These are phyloP conservation scores for Goffeauzyma gilvescens DNA, from an alignment of 768 basidiomycete genomes.

Conservation along the genomic window DNA sequence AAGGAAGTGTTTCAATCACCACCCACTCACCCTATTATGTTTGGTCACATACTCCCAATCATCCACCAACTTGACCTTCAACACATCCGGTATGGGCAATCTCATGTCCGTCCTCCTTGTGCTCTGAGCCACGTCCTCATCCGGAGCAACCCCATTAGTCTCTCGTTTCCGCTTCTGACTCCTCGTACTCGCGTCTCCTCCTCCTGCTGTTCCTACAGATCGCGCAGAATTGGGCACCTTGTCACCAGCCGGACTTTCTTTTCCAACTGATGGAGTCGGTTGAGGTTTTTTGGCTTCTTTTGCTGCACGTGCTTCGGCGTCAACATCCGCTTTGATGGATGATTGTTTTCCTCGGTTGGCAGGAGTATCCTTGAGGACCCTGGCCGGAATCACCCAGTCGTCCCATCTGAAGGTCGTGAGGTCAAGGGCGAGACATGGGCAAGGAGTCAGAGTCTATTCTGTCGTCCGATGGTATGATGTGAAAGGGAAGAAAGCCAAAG, in stretches of 20 bases:
- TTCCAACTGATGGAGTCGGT: not conserved
- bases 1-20: no score
- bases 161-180: slow-evolving; percentile 43
- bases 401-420: slow-evolving; percentile 52
- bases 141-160: not conserved
- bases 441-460: not conserved
- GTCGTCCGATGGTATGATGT: no score
- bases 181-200: slow-evolving; percentile 18
- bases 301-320: no score
- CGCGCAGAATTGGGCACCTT: slow-evolving; percentile 12
- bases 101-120: slow-evolving; percentile 68
- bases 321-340: slow-evolving; percentile 40
- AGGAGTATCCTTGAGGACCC: slow-evolving; percentile 71
- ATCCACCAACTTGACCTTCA: slow-evolving; percentile 77
- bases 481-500: no score
- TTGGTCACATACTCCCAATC: slow-evolving; percentile 98
- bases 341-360: slow-evolving; percentile 62
- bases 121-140: not conserved
- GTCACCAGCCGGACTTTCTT: slow-evolving; percentile 8
- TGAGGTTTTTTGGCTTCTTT: slow-evolving; percentile 15
- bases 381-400: slow-evolving; percentile 73
- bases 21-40: slow-evolving; percentile 57
- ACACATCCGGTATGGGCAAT: slow-evolving; percentile 66
- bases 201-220: slow-evolving; percentile 1
- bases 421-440: not conserved